These are phyloP conservation scores for Trametes cubensis DNA, from an alignment of 768 basidiomycete species.

Conservation along the genomic window DNA sequence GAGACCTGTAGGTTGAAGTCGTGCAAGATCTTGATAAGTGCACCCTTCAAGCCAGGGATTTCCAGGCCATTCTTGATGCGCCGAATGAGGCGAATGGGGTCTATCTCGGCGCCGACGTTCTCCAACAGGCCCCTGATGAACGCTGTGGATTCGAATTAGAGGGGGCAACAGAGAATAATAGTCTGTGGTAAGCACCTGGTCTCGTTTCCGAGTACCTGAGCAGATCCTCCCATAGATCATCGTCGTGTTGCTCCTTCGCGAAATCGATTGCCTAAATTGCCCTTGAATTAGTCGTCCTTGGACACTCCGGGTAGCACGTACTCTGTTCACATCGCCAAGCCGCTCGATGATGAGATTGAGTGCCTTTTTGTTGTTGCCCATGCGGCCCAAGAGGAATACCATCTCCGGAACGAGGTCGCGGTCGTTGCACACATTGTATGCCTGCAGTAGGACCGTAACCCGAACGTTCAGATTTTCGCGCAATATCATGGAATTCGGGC, in stretches of 20 bases:
- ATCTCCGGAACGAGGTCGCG: conserved; percentile 91
- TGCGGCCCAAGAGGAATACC: conserved; percentile 95
- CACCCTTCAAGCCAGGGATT: conserved; percentile 92
- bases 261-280: conserved; percentile 87
- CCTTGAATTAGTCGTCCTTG: not conserved
- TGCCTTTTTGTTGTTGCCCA: conserved; percentile 98
- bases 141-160: conserved; percentile 43
- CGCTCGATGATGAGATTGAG: conserved; percentile 93
- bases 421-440: conserved; percentile 82
- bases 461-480: too few relatives aligned
- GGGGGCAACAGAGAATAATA: not conserved
- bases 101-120: conserved; percentile 95
- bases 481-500: too few relatives aligned
- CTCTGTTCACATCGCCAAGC: conserved; percentile 88
- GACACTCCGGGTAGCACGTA: conserved; percentile 38
- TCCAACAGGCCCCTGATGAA: conserved; percentile 96
- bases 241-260: conserved; percentile 94
- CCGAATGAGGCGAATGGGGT: conserved; percentile 90
- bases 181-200: conserved; percentile 54
- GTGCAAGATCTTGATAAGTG: conserved; percentile 94
- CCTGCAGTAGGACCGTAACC: conserved; percentile 45
- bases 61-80: conserved; percentile 96
- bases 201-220: conserved; percentile 92
- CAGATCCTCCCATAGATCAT: conserved; percentile 97
- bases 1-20: conserved; percentile 96